Base-by-base conservation (phyloP, 306 rosid genomes). In the Phaseolus lunatus region DNA sequence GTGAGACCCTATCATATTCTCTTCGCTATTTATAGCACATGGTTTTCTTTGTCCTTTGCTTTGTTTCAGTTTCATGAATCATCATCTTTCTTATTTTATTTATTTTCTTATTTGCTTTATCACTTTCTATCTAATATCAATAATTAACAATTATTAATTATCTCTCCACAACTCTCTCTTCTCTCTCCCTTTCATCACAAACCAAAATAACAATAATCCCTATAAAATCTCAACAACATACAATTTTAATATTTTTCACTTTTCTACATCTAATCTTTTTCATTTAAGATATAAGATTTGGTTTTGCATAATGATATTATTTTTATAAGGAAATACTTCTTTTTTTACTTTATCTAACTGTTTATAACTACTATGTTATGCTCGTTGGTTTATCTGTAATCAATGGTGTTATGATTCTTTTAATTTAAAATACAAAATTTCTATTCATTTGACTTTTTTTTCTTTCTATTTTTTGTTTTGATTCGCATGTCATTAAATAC, bases 11-110 rank as follows among this genome's bases (percentile, higher is more conserved):
- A 5, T 50, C 54, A 35, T 20, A 76, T 33, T 61, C 62, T 35
- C 4, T 48, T 78, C 45, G 5, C 48, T 80, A 80, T 80, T 72
- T 80, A 80, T 80, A 80, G 69, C 79, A 41, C 74, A 63, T 64
- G 73, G 18, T 79, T 72, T 64, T 53, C 15, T 41, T 59, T 61
- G 7, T 37, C 43, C 53, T 64, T 64, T 20, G 23, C 20, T 29
- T 27, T 72, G 39, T 27, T 10, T 29, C 54, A 0, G 59, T 48
- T 69, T 15, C 50, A 31, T 15, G 67, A 59, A 59, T 27, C 67
- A 27, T 61, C 67, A 59, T 59, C 2, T 4, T 24, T 61, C 0
- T 29, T 15, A 7, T 12, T 26, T 58, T 9, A 22, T 54, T 2
- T 13, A 8, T 61, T 26, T 18, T 2, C 3, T 7, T 48, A 5